Evolutionary conservation across 2,329 filamentous ascomycete genomes (phyloP).

Genomic region (Endoconidiophora polonica): DNA sequence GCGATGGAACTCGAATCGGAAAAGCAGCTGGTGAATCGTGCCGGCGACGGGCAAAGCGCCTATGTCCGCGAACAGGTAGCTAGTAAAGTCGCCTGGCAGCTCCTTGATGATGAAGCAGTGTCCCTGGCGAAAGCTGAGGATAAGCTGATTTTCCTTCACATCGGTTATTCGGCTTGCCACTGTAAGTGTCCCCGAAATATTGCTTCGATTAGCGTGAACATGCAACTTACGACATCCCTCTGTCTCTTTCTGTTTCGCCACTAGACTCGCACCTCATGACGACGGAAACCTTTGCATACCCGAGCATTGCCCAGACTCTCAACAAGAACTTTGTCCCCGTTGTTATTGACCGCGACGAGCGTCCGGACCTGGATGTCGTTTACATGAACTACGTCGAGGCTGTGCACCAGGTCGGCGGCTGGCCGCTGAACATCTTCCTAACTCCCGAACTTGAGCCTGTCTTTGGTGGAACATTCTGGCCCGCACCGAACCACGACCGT

Average conservation of each 20-base stretch:
- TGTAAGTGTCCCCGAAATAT: constrained; percentile 39
- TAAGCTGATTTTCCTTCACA: constrained; percentile 80
- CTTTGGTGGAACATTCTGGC: constrained; percentile 94
- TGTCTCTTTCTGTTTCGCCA: background rate
- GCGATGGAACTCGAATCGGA: constrained; percentile 3
- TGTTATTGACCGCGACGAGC: constrained; percentile 83
- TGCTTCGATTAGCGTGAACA: background rate
- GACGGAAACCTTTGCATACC: constrained; percentile 75
- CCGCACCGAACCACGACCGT: constrained; percentile 43
- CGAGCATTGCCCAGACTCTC: constrained; percentile 61
- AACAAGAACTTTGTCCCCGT: constrained; percentile 83
- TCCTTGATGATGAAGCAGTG: constrained; percentile 63
- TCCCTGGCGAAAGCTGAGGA: constrained; percentile 65
- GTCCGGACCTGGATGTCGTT: constrained; percentile 83
- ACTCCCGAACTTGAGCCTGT: constrained; percentile 86
- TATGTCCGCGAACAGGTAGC: constrained; percentile 56
- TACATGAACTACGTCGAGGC: constrained; percentile 99
- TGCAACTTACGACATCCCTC: too few species aligned
- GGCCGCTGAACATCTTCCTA: constrained; percentile 93
- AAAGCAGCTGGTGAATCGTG: constrained; percentile 19
- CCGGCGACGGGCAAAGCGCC: constrained; percentile 27
- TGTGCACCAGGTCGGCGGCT: constrained; percentile 75
- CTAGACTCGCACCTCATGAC: constrained; percentile 79
- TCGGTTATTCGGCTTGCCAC: constrained; percentile 90
- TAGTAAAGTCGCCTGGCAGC: constrained; percentile 83